phyloP scores from a whole-genome alignment of 192 early-diverging fungal species.

The Dimargaris cristalligena region DNA sequence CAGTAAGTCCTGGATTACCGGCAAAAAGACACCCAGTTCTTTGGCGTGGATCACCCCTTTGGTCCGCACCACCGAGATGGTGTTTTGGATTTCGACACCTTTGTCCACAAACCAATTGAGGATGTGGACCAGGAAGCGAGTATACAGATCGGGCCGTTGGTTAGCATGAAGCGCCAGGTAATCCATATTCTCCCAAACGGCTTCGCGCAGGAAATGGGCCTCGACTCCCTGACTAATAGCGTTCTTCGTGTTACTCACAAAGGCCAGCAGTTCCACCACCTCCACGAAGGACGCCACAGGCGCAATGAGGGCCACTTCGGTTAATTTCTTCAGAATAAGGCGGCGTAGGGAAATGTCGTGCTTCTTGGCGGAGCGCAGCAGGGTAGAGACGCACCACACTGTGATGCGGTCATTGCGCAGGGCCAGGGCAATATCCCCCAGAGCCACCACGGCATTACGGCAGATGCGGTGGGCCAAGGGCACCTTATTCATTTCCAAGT shows the following conservation, averaged over 20 bases:
- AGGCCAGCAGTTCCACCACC: slow-evolving; percentile 22
- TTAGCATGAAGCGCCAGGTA: slow-evolving; percentile 30
- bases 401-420: slow-evolving; percentile 26
- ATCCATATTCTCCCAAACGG: slow-evolving; percentile 1
- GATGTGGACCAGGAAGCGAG: slow-evolving; percentile 29
- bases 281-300: slow-evolving; percentile 37
- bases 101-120: slow-evolving; percentile 42
- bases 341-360: slow-evolving; percentile 27
- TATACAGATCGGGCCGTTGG: slow-evolving; percentile 35
- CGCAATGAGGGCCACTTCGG: slow-evolving; percentile 40
- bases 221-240: not conserved
- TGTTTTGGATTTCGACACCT: slow-evolving; percentile 34
- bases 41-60: slow-evolving; percentile 24
- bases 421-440: slow-evolving; percentile 18
- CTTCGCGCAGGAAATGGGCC: not conserved
- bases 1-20: slow-evolving; percentile 40
- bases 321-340: slow-evolving; percentile 36
- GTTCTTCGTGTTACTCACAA: not conserved
- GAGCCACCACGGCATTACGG: slow-evolving; percentile 21
- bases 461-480: slow-evolving; percentile 15
- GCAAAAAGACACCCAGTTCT: slow-evolving; percentile 39
- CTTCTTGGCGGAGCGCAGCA: slow-evolving; percentile 42
- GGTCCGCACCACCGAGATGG: slow-evolving; percentile 16
- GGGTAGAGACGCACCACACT: slow-evolving; percentile 38
- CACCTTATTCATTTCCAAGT: not conserved